Percentiles rank a stretch among this genome's conserved stretches.
These are phyloP conservation scores for Geosmithia morbida DNA, from an alignment of 2,329 filamentous ascomycete species.

Conservation along the genomic window DNA sequence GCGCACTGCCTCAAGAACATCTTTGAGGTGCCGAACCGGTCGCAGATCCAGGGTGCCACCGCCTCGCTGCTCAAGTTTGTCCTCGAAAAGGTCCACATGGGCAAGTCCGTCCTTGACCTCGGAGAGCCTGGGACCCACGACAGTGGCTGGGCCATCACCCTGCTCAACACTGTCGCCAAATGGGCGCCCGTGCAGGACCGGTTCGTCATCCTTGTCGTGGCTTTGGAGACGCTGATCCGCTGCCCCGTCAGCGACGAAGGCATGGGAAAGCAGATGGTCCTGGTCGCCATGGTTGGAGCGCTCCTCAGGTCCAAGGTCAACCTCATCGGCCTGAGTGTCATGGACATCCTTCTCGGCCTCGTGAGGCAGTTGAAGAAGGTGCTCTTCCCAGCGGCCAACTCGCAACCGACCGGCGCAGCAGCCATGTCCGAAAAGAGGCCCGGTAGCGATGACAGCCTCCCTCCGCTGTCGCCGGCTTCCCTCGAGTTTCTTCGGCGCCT, in stretches of 20 bases:
- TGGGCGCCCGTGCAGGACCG: constrained; percentile 94
- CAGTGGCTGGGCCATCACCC: constrained; percentile 64
- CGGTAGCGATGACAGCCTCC: constrained; percentile 14
- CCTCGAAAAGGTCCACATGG: constrained; percentile 37
- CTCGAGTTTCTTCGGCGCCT: constrained; percentile 55
- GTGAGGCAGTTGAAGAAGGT: constrained; percentile 71
- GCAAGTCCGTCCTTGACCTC: constrained; percentile 36
- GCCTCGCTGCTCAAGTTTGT: constrained; percentile 63
- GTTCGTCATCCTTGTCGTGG: constrained; percentile 74
- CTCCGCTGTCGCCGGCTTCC: constrained; percentile 26
- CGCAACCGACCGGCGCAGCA: constrained; percentile 12
- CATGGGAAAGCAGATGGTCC: constrained; percentile 57
- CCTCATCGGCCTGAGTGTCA: constrained; percentile 87
- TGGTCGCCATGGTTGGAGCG: constrained; percentile 67
- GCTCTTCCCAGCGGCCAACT: constrained; percentile 44
- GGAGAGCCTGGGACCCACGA: constrained; percentile 26
- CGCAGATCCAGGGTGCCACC: constrained; percentile 69
- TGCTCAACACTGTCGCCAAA: constrained; percentile 65
- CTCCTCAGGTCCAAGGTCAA: constrained; percentile 81
- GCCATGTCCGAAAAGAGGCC: constrained; percentile 19
- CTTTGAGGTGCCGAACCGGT: constrained; percentile 67
- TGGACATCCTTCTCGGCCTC: constrained; percentile 80
- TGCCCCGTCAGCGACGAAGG: constrained; percentile 56
- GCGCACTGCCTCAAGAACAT: constrained; percentile 78
- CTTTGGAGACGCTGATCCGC: constrained; percentile 61